Evolutionary conservation across 148 eudicot genomes (phyloP).

Genomic region (Tetragonia tetragonoides): DNA sequence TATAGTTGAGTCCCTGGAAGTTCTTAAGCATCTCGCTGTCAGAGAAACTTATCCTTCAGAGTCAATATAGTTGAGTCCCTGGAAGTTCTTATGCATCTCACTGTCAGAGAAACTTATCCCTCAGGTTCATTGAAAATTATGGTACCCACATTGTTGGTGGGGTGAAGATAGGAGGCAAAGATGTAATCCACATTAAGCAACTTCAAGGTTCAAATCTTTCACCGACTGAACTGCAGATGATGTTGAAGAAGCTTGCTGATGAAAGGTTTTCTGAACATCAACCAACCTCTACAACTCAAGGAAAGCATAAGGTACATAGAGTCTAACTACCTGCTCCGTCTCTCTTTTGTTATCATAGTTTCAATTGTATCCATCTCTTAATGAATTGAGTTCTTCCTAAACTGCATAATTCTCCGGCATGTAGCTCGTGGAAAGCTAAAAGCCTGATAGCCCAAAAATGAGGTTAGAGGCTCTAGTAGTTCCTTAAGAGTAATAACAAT

Average conservation of each 20-base stretch:
- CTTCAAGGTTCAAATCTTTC: conserved; percentile 55
- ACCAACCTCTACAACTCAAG: conserved; percentile 29
- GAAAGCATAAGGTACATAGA: conserved; percentile 51
- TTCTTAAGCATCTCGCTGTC: neutral
- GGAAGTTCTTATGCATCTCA: conserved; percentile 1
- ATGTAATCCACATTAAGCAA: conserved; percentile 87
- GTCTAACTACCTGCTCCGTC: neutral
- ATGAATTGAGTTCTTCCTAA: too few species aligned
- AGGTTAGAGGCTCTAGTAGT: too few species aligned
- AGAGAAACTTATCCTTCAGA: conserved; percentile 40
- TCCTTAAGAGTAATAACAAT: too few species aligned
- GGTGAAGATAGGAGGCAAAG: conserved; percentile 97
- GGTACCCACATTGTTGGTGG: conserved; percentile 94
- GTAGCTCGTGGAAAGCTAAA: too few species aligned
- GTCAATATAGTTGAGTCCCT: neutral
- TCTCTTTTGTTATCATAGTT: neutral
- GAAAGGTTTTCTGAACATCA: conserved; percentile 62
- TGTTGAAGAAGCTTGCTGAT: conserved; percentile 78
- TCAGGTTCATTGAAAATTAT: conserved; percentile 90
- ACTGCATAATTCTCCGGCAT: too few species aligned
- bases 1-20: neutral
- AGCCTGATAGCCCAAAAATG: too few species aligned
- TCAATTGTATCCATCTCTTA: neutral
- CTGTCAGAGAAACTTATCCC: conserved; percentile 10
- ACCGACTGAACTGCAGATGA: conserved; percentile 65